Base-by-base conservation (phyloP, 2,329 filamentous ascomycete species). In the Paraphaeosphaeria minitans region DNA sequence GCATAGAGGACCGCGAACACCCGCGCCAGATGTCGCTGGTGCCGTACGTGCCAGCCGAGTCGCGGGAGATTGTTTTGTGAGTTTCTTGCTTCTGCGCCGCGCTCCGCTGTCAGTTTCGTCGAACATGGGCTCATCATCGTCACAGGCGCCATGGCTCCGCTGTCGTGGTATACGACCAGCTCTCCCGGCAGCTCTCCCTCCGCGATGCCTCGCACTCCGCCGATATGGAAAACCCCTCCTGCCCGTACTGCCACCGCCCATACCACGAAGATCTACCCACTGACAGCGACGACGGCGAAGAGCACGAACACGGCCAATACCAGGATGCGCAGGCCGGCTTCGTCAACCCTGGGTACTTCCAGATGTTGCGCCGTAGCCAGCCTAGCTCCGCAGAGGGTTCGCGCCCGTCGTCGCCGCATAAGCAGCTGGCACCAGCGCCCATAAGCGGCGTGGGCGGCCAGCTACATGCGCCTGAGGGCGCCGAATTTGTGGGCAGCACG, bases 331-430 rank as follows among this genome's bases (percentile, higher is more conserved):
- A 80, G 39, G 84, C 89, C 50, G 85, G 89, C 57, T 98, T 93
- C 73, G 90, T 97, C 67, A 89, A 93, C 70, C 93, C 93, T 2
- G 87, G 93, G 53, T 99, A 99, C 81, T 99, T 99, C 78, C 92
- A 92, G 70, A 93, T 98, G 90, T 87, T 99, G 42, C 90, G 86
- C 46, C 79, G 83, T 52, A 87, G 83, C 65, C 78, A 80, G 53
- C 83, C 82, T 55, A 79, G 70, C 48, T 87, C 77, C 76, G 83
- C 69, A 77, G 80, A 75, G 72, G 70, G 73, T 48, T 78, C 79
- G 55, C 69, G 77, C 57, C 80, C 84, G 37, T 73, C 83, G 2
- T 82, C 84, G 55, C 80, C 83, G 16, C 76, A 81, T 76, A 76
- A 82, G 77, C 73, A 81, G 69, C 62, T 74, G 53, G 72, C 72